A percentile compares a stretch with the other conserved stretches of the same genome.
phyloP scores from a whole-genome alignment of 371 early-diverging fungal genomes.

The Lichtheimia ramosa region DNA sequence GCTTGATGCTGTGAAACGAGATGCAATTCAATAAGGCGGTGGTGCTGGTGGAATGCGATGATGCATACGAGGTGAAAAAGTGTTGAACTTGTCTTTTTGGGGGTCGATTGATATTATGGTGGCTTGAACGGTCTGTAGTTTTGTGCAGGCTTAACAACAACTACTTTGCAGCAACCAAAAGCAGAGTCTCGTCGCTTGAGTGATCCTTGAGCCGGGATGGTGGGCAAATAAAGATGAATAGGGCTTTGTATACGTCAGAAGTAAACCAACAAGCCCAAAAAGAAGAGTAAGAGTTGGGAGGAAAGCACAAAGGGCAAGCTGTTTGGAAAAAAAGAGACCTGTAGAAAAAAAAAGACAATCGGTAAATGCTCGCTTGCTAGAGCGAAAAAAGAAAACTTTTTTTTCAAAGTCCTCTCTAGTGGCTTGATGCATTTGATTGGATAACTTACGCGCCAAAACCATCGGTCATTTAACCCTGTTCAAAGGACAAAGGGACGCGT shows the following conservation, averaged over 20 bases:
- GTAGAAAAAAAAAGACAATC: background rate
- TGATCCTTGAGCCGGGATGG: conserved; percentile 17
- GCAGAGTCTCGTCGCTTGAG: conserved; percentile 11
- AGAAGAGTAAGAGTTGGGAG: background rate
- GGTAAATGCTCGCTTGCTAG: background rate
- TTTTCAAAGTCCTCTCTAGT: conserved; percentile 1
- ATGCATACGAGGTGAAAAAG: conserved; percentile 7
- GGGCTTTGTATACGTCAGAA: background rate
- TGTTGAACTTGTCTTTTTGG: background rate
- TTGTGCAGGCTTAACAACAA: conserved; percentile 18
- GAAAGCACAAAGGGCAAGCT: background rate
- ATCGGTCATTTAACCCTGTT: too few species aligned
- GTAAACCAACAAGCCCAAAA: conserved; percentile 2
- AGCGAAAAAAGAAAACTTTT: conserved; percentile 2
- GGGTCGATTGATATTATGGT: conserved; percentile 5
- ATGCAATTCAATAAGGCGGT: conserved; percentile 12
- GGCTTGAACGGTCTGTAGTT: conserved; percentile 22
- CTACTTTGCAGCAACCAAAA: conserved; percentile 16
- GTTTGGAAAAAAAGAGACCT: background rate
- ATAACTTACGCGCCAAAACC: background rate
- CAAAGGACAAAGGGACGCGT: too few species aligned
- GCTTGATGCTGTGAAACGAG: conserved; percentile 1
- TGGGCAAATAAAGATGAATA: conserved; percentile 16
- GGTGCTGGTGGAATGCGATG: conserved; percentile 16
- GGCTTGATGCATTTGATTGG: conserved; percentile 4